Base-by-base conservation (phyloP, 176 grass and related monocot genomes). In the Eragrostis nindensis region DNA sequence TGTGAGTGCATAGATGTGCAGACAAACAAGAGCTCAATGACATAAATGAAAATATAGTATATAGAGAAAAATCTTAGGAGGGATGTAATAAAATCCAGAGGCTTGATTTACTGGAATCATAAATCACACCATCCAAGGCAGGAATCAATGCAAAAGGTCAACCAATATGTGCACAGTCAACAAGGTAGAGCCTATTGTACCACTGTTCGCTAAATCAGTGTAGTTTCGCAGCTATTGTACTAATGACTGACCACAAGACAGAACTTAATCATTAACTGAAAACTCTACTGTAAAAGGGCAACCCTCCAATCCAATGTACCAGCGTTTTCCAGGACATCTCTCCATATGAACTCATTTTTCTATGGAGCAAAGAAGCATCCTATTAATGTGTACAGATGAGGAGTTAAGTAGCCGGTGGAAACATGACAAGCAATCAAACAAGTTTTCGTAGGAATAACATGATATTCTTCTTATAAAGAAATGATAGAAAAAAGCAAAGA, bases 401-500 rank as follows among this genome's bases (percentile, higher is more conserved):
- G 26, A 75, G 62, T 75, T 5, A 3, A 32, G 26, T 57, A 47
- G 26, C 71, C 5, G 16, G 21, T 16, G 3, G 50, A 79, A 78
- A 71, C 21, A 52, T 72, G 29, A 16, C 18, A n/a, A 68, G 17
- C 38, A 44, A 3, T 48, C 24, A 46, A 4, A 19, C 19, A n/a
- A 64, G 8, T 71, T 60, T 71, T 49, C 25, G 17, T 66, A 73
- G 40, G 1, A 10, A 71, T 56, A 19, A 59, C 14, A 30, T 59
- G 9, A 49, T 63, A 18, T 75, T 85, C 69, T 63, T 71, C 50
- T 26, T 85, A 52, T 18, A 30, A 80, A 45, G 6, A 13, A 55
- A 81, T 63, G 26, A 89, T 19, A 63, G 62, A 38, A 77, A 17
- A 16, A 63, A 22, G 24, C n/a, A 70, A 55, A 4, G 56, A 66